phyloP scores from a whole-genome alignment of 176 grass and related monocot genomes.

The Zea mays region DNA sequence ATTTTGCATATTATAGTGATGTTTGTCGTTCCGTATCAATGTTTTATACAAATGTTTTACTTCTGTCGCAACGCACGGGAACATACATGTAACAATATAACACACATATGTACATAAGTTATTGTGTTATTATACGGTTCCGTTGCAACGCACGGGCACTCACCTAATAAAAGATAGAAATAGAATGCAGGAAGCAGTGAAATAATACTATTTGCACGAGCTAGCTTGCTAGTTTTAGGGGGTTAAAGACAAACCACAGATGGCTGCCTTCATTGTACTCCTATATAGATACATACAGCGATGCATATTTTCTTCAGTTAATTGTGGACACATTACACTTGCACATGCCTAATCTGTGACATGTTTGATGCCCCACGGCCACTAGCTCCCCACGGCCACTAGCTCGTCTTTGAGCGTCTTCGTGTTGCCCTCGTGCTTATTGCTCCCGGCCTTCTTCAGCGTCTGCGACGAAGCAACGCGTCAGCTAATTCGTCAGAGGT shows the following conservation, averaged over 20 bases:
- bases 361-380: slow-evolving; percentile 19
- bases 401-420: slow-evolving; percentile 48
- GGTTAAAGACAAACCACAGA: not conserved
- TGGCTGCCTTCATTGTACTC: not conserved
- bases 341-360: not conserved
- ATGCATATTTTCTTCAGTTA: not conserved
- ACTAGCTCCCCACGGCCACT: slow-evolving; percentile 39
- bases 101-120: too few relatives aligned
- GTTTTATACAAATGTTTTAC: too few relatives aligned
- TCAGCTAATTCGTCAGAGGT: not conserved
- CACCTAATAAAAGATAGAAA: too few relatives aligned
- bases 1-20: too few relatives aligned
- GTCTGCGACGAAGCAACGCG: slow-evolving; percentile 30
- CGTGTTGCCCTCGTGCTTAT: slow-evolving; percentile 39
- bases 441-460: slow-evolving; percentile 37
- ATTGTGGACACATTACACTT: not conserved
- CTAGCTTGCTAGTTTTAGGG: not conserved
- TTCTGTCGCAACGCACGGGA: too few relatives aligned
- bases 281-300: not conserved
- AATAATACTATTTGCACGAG: too few relatives aligned
- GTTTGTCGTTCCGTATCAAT: too few relatives aligned
- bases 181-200: too few relatives aligned
- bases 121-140: too few relatives aligned
- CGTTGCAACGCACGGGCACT: too few relatives aligned
- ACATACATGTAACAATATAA: too few relatives aligned